These are phyloP conservation scores for Craterostigma plantagineum DNA, from an alignment of 257 asterid genomes.

Conservation along the genomic window DNA sequence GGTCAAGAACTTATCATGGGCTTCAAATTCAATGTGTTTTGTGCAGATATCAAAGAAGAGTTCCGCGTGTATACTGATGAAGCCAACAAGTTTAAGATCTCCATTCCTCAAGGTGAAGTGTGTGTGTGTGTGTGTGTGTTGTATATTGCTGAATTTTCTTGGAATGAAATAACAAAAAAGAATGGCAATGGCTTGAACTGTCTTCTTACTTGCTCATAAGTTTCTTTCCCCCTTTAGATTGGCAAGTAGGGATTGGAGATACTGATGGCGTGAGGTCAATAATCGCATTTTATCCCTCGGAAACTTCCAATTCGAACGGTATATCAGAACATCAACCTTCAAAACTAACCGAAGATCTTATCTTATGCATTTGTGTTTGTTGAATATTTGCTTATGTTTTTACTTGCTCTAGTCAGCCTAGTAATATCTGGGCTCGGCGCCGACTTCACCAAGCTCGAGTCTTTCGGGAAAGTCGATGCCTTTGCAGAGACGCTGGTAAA, in stretches of 20 bases:
- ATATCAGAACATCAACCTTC: background rate
- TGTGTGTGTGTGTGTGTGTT: background rate
- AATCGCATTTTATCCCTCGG: slow-evolving; percentile 74
- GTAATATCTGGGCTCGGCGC: slow-evolving; percentile 80
- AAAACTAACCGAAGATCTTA: background rate
- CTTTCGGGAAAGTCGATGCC: slow-evolving; percentile 94
- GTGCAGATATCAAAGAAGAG: slow-evolving; percentile 26
- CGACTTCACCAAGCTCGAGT: slow-evolving; percentile 87
- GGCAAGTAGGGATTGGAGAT: slow-evolving; percentile 80
- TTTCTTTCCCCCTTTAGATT: slow-evolving; percentile 51
- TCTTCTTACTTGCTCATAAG: too few relatives aligned
- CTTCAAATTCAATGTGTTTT: slow-evolving; percentile 8
- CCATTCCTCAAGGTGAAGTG: slow-evolving; percentile 56
- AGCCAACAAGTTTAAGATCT: slow-evolving; percentile 57
- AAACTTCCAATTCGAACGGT: slow-evolving; percentile 62
- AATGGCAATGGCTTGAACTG: too few relatives aligned
- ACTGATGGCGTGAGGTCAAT: slow-evolving; percentile 76
- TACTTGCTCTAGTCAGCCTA: slow-evolving; percentile 59
- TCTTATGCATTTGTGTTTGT: slow-evolving; percentile 9
- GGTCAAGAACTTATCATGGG: background rate
- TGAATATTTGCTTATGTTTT: slow-evolving; percentile 4
- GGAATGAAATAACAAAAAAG: too few relatives aligned
- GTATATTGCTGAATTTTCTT: too few relatives aligned
- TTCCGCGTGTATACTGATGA: slow-evolving; percentile 70
- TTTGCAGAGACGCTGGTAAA: slow-evolving; percentile 89